Base-by-base conservation (phyloP, 208 protist species). In the Polymyxa betae region DNA sequence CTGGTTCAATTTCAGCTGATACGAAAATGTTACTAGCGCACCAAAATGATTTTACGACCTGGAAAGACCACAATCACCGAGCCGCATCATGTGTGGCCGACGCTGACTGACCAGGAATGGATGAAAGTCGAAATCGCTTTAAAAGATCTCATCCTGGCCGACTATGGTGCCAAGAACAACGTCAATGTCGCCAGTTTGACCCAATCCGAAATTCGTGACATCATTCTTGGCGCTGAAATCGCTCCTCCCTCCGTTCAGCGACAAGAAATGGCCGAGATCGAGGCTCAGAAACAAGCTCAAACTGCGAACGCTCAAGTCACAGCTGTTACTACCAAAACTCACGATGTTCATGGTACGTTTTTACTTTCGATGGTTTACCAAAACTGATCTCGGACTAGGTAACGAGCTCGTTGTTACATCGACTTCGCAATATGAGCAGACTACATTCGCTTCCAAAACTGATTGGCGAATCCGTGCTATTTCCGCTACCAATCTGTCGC, bases 181-280 rank as follows among this genome's bases (percentile, higher is more conserved):
- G 98, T 99, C 24, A 99, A 98, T 93, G 97, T 99, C 29, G 96
- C 97, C 0, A 96, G 98, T 60, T 97, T 99, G 41, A 99, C 99
- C 0, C 98, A 99, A 94, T 97, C 97, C 64, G 99, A 99, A 93
- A 99, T 99, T 93, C 94, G 99, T 91, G 98, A 99, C 93, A 99
- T 99, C 94, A 98, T 99, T 92, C 95, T 99, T 1, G 99, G 99
- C 88, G 99, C 99, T 95, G 96, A 99, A 92, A 99, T 99, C 93
- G 95, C 97, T 24, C 97, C 98, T 46, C 96, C 98, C 44, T 98
- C 98, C 77, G 95, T 98, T 92, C 98, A 99, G 95, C 95, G 98
- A 88, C 98, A 99, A 94, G 52, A 91, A 49, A 35, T 98, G 95
- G 98, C 98, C 72, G 98, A 99, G 90, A 97, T 99, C 92, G 98